Evolutionary conservation across 1,284 basidiomycete species (phyloP), one percentile per base, ranked within the genome.

Genomic region (Apiotrichum sp.): DNA sequence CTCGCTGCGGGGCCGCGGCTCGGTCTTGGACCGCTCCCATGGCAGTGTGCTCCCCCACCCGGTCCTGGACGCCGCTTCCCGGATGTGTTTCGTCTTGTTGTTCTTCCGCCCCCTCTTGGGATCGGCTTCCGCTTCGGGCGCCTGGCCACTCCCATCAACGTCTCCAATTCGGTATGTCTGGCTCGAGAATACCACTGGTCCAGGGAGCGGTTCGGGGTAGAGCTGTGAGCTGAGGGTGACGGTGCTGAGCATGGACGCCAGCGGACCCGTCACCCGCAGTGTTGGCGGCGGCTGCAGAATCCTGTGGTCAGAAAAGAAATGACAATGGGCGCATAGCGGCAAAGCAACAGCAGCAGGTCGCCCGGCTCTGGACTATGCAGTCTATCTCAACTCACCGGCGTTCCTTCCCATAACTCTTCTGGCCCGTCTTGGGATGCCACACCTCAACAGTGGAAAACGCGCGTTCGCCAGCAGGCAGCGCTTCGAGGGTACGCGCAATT

Each of bases 331-430:
- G 22, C 22, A 22, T 22, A 22, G 22, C 22, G 22, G 22, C 22
- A 22, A 22, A 22, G 22, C 22, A 22, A 22, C 22, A 22, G 22
- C 22, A 22, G 22, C 22, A 22, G 22, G 22, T 22, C 22, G 22
- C 22, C n/a, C n/a, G n/a, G n/a, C n/a, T n/a, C n/a, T n/a, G 22
- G 22, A 22, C 22, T 22, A 22, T 22, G 22, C 22, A 22, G 22
- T 38, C 13, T 38, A 13, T 7, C 7, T 29, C 34, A 8, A 59
- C 70, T 52, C 42, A 71, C 73, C 73, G 59, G 47, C 67, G 53
- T 52, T 74, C 73, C 47, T 71, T 70, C 16, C 65, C 68, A 47
- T 74, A 74, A 52, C 70, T 70, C 62, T 73, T 74, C 57, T 73
- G 71, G 13, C 61, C 70, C 3, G 70, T 67, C 29, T 61, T 67